Conservation (phyloP, 2,329 filamentous ascomycete genomes). For the Monilinia fructigena region DNA sequence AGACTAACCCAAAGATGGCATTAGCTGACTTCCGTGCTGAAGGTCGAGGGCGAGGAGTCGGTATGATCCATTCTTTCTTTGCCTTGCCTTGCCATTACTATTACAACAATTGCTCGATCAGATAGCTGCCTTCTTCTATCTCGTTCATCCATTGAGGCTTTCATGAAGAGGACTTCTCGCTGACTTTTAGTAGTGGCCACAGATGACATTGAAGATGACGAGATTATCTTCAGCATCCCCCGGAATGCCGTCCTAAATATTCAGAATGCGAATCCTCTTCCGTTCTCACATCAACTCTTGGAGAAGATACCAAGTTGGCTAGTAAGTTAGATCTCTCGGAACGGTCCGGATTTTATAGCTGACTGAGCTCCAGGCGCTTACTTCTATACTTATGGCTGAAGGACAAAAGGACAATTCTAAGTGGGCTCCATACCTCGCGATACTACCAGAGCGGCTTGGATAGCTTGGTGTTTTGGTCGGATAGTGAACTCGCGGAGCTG, state of each 20-base stretch:
- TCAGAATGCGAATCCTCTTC: slow-evolving; percentile 48
- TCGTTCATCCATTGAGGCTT: neutral
- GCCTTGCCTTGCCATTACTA: slow-evolving; percentile 11
- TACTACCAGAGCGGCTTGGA: slow-evolving; percentile 64
- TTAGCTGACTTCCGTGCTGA: slow-evolving; percentile 56
- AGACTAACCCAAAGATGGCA: slow-evolving; percentile 56
- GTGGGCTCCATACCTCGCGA: slow-evolving; percentile 56
- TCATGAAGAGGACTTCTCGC: slow-evolving; percentile 13
- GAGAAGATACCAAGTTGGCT: slow-evolving; percentile 48
- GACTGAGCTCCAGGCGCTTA: slow-evolving; percentile 19
- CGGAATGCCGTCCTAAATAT: slow-evolving; percentile 58
- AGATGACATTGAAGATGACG: slow-evolving; percentile 57
- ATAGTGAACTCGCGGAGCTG: slow-evolving; percentile 58
- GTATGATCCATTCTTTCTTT: slow-evolving; percentile 47
- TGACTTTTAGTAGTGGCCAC: slow-evolving; percentile 51
- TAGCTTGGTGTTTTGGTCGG: slow-evolving; percentile 68
- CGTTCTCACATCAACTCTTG: slow-evolving; percentile 44
- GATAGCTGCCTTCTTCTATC: neutral
- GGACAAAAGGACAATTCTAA: slow-evolving; percentile 32
- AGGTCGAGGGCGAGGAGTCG: slow-evolving; percentile 60
- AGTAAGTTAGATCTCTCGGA: slow-evolving; percentile 32
- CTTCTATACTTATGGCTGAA: slow-evolving; percentile 34
- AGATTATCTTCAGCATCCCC: slow-evolving; percentile 64
- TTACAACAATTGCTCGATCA: slow-evolving; percentile 47
- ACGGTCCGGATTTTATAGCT: slow-evolving; percentile 6